These are phyloP conservation scores for Dictyostelium capitatum DNA, from an alignment of 78 protist genomes.

Conservation along the genomic window DNA sequence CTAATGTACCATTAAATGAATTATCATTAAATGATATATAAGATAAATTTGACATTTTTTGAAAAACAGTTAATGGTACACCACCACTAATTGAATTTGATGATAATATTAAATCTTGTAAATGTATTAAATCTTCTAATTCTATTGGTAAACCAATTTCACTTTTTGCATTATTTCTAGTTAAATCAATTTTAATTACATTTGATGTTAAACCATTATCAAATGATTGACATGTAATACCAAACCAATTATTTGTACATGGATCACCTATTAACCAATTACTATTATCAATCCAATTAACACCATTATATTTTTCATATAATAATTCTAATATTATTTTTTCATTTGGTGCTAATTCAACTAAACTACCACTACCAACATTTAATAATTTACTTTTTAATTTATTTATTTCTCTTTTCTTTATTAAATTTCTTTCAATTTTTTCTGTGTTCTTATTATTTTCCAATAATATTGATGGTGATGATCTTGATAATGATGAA, in stretches of 20 bases:
- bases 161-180: background rate
- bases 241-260: conserved; percentile 56
- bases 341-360: background rate
- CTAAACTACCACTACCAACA: conserved; percentile 17
- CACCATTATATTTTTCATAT: conserved; percentile 14
- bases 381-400: conserved; percentile 28
- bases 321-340: background rate
- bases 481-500: too few relatives aligned
- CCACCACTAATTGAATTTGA: background rate
- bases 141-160: background rate
- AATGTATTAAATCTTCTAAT: background rate
- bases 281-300: background rate
- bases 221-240: conserved; percentile 21
- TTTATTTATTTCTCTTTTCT: conserved; percentile 9
- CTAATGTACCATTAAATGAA: background rate
- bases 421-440: conserved; percentile 56
- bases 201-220: background rate
- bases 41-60: background rate
- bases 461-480: too few relatives aligned
- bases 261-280: conserved; percentile 61
- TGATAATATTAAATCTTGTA: background rate
- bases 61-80: background rate
- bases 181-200: background rate
- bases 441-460: background rate
- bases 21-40: background rate